Percentiles rank a stretch among this genome's conserved stretches.
phyloP scores from a whole-genome alignment of 176 grass and related monocot species.

The Eragrostis curvula region DNA sequence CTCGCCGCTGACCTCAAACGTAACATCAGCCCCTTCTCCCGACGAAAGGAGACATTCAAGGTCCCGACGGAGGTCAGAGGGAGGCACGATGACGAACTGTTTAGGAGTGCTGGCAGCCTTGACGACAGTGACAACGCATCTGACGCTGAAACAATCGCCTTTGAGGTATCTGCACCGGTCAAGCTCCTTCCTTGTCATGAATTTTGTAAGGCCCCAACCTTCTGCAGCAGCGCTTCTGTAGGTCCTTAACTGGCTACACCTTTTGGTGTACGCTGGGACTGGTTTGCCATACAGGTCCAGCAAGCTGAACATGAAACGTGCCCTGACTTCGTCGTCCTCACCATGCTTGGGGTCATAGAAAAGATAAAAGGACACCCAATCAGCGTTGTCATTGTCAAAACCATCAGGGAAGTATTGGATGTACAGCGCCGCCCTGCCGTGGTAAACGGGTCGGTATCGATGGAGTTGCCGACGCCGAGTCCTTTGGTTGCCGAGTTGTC shows the following conservation, averaged over 20 bases:
- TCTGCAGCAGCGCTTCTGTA: too few relatives aligned
- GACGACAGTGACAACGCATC: neutral
- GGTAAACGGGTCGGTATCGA: too few relatives aligned
- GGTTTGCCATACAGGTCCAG: neutral
- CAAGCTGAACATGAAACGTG: neutral
- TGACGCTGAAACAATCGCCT: neutral
- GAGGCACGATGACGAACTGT: neutral
- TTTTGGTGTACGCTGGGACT: too few relatives aligned
- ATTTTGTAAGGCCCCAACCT: rapidly evolving
- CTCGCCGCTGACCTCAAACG: conserved; percentile 6
- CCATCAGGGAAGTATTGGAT: too few relatives aligned
- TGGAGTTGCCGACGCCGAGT: neutral
- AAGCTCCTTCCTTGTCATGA: neutral
- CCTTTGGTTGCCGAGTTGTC: neutral
- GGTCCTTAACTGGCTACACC: neutral
- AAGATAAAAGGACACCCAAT: too few relatives aligned
- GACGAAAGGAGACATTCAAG: conserved; percentile 1
- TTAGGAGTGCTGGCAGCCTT: neutral
- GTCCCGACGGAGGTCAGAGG: neutral
- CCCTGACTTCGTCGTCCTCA: too few relatives aligned
- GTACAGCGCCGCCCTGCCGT: too few relatives aligned
- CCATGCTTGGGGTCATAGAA: too few relatives aligned
- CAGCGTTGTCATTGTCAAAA: too few relatives aligned
- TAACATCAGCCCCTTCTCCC: neutral
- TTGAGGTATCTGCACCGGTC: neutral